Percentiles rank a stretch among this genome's conserved stretches.
These are phyloP conservation scores for Rhododendron henanense DNA, from an alignment of 148 eudicot species.

Conservation along the genomic window DNA sequence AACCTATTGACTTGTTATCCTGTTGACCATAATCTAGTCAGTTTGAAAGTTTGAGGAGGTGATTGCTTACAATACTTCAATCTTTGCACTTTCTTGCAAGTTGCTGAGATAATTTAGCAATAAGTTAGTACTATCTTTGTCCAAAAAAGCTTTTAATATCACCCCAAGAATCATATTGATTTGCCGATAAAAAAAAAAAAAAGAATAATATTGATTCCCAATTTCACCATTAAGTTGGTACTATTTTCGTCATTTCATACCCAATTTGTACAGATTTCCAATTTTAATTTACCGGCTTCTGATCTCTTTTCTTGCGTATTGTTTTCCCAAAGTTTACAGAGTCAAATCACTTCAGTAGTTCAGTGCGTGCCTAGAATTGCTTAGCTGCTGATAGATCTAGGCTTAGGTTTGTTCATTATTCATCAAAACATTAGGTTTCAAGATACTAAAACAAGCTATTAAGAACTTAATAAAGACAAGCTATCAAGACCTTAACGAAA, in stretches of 20 bases:
- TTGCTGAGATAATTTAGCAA: neutral
- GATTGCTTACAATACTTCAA: neutral
- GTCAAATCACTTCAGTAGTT: neutral
- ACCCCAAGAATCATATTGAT: neutral
- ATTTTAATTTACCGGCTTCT: neutral
- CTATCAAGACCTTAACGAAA: neutral
- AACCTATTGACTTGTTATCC: neutral
- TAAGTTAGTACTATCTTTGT: neutral
- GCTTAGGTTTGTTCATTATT: neutral
- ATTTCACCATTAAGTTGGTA: neutral
- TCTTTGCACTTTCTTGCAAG: neutral
- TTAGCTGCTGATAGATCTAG: neutral
- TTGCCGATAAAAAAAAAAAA: neutral
- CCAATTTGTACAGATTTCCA: neutral
- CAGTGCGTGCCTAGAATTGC: neutral
- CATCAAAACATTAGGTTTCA: neutral
- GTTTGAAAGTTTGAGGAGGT: neutral
- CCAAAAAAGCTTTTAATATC: neutral
- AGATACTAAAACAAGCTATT: neutral
- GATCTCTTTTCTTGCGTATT: neutral
- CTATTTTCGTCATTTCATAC: neutral
- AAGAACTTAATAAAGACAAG: neutral
- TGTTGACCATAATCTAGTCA: neutral
- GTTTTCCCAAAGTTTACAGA: neutral
- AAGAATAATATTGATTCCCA: neutral